Percentiles rank a stretch among this genome's conserved stretches.
These are phyloP conservation scores for Elsinoe perseae DNA, from an alignment of 2,329 filamentous ascomycete species.

Conservation along the genomic window DNA sequence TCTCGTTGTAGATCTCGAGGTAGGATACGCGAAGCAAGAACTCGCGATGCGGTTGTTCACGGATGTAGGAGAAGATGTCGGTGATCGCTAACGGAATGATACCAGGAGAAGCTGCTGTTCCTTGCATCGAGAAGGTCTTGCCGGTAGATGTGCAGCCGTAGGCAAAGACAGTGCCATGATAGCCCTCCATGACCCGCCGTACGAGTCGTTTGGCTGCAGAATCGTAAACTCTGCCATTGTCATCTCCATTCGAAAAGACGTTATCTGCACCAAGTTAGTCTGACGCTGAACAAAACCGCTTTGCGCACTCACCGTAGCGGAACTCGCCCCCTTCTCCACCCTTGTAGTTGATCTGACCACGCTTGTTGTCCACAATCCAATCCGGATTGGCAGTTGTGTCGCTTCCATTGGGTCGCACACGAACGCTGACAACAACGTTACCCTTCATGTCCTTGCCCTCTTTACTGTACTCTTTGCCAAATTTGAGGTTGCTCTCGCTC, in stretches of 20 bases:
- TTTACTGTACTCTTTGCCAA: not conserved
- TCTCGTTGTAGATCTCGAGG: conserved; percentile 97
- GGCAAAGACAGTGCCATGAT: conserved; percentile 95
- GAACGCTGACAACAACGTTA: conserved; percentile 91
- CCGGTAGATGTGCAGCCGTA: conserved; percentile 99
- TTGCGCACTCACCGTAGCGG: conserved; percentile 62
- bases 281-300: not conserved
- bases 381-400: conserved; percentile 62
- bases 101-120: conserved; percentile 87
- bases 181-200: conserved; percentile 95
- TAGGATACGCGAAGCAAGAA: conserved; percentile 95
- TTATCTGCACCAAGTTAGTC: conserved; percentile 58
- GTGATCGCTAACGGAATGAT: conserved; percentile 96
- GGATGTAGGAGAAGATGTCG: conserved; percentile 98
- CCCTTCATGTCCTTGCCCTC: conserved; percentile 64
- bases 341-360: conserved; percentile 70
- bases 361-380: conserved; percentile 84
- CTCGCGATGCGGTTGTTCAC: conserved; percentile 88
- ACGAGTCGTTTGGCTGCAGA: conserved; percentile 88
- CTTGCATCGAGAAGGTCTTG: conserved; percentile 99
- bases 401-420: conserved; percentile 77
- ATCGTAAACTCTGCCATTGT: conserved; percentile 93
- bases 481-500: conserved; percentile 32
- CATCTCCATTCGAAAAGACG: conserved; percentile 87
- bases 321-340: conserved; percentile 91